Base-by-base conservation (phyloP, 106 monocot species). In the Narthecium ossifragum region DNA sequence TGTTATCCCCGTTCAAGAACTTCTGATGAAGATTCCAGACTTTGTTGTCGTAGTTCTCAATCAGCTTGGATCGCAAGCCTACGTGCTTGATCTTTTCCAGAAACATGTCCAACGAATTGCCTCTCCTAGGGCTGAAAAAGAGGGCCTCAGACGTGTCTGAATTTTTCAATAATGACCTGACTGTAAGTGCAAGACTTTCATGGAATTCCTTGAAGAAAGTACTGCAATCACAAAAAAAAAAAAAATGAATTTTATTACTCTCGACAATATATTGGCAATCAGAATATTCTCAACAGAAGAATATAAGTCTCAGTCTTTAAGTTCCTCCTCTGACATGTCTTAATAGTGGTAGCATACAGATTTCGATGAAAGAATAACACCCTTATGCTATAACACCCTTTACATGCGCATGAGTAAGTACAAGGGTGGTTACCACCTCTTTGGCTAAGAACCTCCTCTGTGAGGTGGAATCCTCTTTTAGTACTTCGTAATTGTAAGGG, bases 191-290 rank as follows among this genome's bases (percentile, higher is more conserved):
- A 67, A 99, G 98, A 55, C 77, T 71, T 45, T 75, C 64, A 54
- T 99, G 98, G 63, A 81, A 91, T 68, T 88, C 76, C 79, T 91
- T 88, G 68, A 91, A 99, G 75, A 99, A 99, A 14, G 98, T 99
- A 71, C 91, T 99, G 59, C 23, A 65, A 63, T 26, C 28, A 57
- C 31, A 8, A 69, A 55, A 37, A 49, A 59, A n/a, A n/a, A n/a
- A n/a, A n/a, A n/a, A n/a, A n/a, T n/a, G n/a, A n/a, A n/a, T n/a
- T n/a, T n/a, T n/a, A n/a, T n/a, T n/a, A n/a, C n/a, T n/a, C n/a
- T n/a, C n/a, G n/a, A n/a, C n/a, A n/a, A n/a, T n/a, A n/a, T n/a
- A n/a, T n/a, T n/a, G n/a, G n/a, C n/a, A n/a, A n/a, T n/a, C n/a
- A n/a, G n/a, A n/a, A n/a, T n/a, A n/a, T n/a, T n/a, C n/a, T n/a